phyloP scores from a whole-genome alignment of 148 eudicot species.

The Rhododendron ovatum region DNA sequence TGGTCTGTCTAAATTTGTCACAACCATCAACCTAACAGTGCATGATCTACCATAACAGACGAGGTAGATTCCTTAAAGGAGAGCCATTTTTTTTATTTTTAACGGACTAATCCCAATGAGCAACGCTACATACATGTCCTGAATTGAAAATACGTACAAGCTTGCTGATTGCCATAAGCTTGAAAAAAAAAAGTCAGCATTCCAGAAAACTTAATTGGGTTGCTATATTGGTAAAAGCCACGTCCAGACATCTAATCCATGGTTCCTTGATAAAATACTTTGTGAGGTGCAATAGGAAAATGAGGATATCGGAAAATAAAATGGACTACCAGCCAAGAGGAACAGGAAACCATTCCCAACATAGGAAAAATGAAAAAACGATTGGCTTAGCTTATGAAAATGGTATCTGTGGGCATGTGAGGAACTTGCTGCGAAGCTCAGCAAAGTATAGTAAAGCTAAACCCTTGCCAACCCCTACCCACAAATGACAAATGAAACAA shows the following conservation, averaged over 20 bases:
- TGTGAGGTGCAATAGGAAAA: neutral
- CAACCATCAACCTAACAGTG: neutral
- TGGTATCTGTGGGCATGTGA: neutral
- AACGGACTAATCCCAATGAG: neutral
- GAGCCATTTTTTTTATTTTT: neutral
- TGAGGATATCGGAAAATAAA: neutral
- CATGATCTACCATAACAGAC: neutral
- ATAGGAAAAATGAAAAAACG: neutral
- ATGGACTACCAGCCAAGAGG: neutral
- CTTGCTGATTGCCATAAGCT: neutral
- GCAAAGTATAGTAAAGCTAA: neutral
- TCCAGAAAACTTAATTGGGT: neutral
- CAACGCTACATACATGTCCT: neutral
- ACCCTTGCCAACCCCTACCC: neutral
- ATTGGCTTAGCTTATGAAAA: neutral
- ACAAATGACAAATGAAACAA: neutral
- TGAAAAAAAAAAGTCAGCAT: neutral
- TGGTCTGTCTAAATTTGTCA: neutral
- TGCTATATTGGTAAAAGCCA: neutral
- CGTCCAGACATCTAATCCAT: neutral
- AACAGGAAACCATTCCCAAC: constrained; percentile 3
- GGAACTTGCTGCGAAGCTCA: neutral
- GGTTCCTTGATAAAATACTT: neutral
- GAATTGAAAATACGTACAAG: neutral
- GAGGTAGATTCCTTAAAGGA: neutral